Evolutionary conservation across 2,329 filamentous ascomycete genomes (phyloP), one percentile per base, ranked within the genome.

Genomic region (Xenoacremonium recifei): DNA sequence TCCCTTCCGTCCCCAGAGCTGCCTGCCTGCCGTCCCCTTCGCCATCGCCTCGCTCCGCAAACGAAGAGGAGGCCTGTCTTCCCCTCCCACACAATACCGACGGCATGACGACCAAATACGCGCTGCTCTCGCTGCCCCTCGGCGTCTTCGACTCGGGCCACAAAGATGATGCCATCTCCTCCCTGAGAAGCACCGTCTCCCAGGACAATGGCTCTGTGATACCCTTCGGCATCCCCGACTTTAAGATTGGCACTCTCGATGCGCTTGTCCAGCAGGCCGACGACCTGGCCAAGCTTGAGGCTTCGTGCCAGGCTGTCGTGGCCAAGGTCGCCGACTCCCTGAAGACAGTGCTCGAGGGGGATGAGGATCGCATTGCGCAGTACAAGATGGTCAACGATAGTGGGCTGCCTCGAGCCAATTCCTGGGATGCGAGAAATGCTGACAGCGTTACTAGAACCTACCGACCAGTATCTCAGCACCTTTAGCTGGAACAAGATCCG

Each of bases 401-500:
- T 95, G 72, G 65, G 45, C 39, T 32, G 21, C 15, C 18, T 16
- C 13, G 7, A 9, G 29, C 7, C 20, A 20, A 9, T 5, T 34
- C 16, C 9, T 34, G 9, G 11, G 23, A 27, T 7, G 23, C 23
- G 23, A 13, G 13, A 27, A 35, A 34, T 38, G 40, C 57, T 67
- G 52, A 65, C 53, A 29, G 48, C 49, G 7, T 21, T 47, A 43
- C 25, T 64, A 97, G 92, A 95, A 67, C 91, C 93, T n/a, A 90
- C 92, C 47, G 92, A 96, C 58, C 86, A 92, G 64, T 99, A 97
- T 64, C 73, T 99, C 34, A 82, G 84, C 61, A 84, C 79, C 41
- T 99, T 97, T 68, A 79, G 82, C 53, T 99, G 93, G 93, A 97
- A 97, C 72, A 96, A 93, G 69, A 89, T 95, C 69, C 93, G 96